Evolutionary conservation across 2,329 filamentous ascomycete genomes (phyloP).

Genomic region (Pseudogymnoascus sp.): DNA sequence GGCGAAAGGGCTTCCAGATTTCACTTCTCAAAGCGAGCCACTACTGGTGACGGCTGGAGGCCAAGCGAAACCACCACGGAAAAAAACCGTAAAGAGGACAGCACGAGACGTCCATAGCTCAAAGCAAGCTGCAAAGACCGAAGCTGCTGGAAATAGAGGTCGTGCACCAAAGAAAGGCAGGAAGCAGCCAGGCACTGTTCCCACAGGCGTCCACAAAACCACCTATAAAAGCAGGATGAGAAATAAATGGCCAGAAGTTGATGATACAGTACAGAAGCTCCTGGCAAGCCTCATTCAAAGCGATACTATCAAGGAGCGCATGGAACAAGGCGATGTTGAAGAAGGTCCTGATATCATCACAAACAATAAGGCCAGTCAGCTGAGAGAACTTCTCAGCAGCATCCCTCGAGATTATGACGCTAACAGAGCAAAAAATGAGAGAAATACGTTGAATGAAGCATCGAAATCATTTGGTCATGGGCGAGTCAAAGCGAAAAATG

Average conservation of each 20-base stretch:
- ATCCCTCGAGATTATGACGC: conserved; percentile 19
- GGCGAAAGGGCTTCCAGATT: not conserved
- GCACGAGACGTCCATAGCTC: not conserved
- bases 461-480: conserved; percentile 36
- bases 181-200: not conserved
- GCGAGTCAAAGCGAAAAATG: conserved; percentile 27
- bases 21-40: not conserved
- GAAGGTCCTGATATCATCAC: conserved; percentile 19
- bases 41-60: not conserved
- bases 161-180: not conserved
- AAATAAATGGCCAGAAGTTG: conserved; percentile 4
- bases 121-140: not conserved
- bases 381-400: conserved; percentile 22
- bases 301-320: conserved; percentile 10
- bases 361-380: conserved; percentile 20
- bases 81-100: not conserved
- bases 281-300: conserved; percentile 19
- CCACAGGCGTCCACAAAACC: not conserved
- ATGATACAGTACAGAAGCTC: conserved; percentile 19
- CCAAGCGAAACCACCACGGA: not conserved
- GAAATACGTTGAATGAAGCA: conserved; percentile 31
- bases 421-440: conserved; percentile 27
- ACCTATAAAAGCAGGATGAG: not conserved
- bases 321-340: conserved; percentile 6
- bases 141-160: not conserved